These are phyloP conservation scores for Cyberlindnera meyerae DNA, from an alignment of 805 yeast species.

Conservation along the genomic window DNA sequence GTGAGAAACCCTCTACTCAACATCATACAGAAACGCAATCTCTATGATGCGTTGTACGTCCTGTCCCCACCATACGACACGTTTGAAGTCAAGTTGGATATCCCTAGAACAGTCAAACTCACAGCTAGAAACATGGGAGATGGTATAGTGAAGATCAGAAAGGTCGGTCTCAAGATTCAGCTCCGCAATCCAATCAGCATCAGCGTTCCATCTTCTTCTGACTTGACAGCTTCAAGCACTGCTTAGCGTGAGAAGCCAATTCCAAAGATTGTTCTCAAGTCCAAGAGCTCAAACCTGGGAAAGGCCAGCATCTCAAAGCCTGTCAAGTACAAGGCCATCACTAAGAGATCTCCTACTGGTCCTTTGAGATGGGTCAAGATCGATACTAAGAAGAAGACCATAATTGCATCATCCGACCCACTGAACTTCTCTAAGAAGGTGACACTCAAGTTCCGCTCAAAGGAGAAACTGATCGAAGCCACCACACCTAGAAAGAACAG, in stretches of 20 bases:
- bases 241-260: neutral
- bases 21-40: conserved; percentile 51
- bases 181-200: conserved; percentile 14
- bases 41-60: conserved; percentile 63
- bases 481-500: neutral
- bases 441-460: conserved; percentile 4
- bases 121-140: conserved; percentile 51
- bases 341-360: conserved; percentile 19
- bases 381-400: conserved; percentile 29
- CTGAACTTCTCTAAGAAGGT: conserved; percentile 23
- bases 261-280: neutral
- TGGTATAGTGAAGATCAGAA: conserved; percentile 52
- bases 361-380: conserved; percentile 42
- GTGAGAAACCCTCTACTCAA: conserved; percentile 58
- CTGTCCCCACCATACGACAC: conserved; percentile 58
- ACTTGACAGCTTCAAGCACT: neutral
- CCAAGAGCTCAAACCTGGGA: too few species aligned
- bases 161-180: conserved; percentile 38
- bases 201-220: too few species aligned
- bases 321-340: conserved; percentile 14
- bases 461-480: conserved; percentile 2
- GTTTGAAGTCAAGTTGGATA: conserved; percentile 54
- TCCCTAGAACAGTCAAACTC: conserved; percentile 66
- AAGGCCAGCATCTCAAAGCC: too few species aligned
- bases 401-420: conserved; percentile 40